phyloP scores from a whole-genome alignment of 805 yeast genomes.

The Diddensiella transvaalensis region DNA sequence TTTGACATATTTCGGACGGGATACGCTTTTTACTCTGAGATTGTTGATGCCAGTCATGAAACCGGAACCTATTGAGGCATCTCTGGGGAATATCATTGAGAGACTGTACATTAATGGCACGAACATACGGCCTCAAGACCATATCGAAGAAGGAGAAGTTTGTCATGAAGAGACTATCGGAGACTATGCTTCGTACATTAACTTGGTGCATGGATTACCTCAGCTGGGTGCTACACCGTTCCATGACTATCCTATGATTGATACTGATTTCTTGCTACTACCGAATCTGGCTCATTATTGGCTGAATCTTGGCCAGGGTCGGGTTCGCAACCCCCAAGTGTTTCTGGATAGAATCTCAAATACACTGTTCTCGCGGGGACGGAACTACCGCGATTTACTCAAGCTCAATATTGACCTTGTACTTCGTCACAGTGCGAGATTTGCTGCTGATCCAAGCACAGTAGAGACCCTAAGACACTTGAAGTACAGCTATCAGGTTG shows the following conservation, averaged over 20 bases:
- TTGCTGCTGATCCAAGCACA: slow-evolving; percentile 9
- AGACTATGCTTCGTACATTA: slow-evolving; percentile 13
- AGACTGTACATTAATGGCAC: slow-evolving; percentile 9
- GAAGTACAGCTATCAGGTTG: slow-evolving; percentile 7
- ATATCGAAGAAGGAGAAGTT: slow-evolving; percentile 4
- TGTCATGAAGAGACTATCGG: slow-evolving; percentile 14
- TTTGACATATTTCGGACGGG: slow-evolving; percentile 8
- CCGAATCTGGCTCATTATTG: slow-evolving; percentile 9
- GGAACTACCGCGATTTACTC: slow-evolving; percentile 3
- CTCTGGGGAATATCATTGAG: slow-evolving; percentile 4
- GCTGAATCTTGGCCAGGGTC: slow-evolving; percentile 6
- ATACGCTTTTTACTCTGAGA: slow-evolving; percentile 4
- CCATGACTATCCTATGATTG: slow-evolving; percentile 9
- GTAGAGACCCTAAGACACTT: slow-evolving; percentile 9
- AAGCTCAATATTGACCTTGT: slow-evolving; percentile 5
- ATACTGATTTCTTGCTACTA: slow-evolving; percentile 9
- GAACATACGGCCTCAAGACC: slow-evolving; percentile 2
- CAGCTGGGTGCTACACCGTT: slow-evolving; percentile 7
- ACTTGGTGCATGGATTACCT: neutral
- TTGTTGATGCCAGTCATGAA: slow-evolving; percentile 6
- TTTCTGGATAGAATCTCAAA: slow-evolving; percentile 2
- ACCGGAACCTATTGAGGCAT: slow-evolving; percentile 7
- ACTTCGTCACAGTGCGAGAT: slow-evolving; percentile 1
- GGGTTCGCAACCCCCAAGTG: neutral
- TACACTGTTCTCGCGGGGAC: slow-evolving; percentile 4